Evolutionary conservation across 1,284 basidiomycete species (phyloP), one percentile per base, ranked within the genome.

Genomic region (Austroboletus niveus): DNA sequence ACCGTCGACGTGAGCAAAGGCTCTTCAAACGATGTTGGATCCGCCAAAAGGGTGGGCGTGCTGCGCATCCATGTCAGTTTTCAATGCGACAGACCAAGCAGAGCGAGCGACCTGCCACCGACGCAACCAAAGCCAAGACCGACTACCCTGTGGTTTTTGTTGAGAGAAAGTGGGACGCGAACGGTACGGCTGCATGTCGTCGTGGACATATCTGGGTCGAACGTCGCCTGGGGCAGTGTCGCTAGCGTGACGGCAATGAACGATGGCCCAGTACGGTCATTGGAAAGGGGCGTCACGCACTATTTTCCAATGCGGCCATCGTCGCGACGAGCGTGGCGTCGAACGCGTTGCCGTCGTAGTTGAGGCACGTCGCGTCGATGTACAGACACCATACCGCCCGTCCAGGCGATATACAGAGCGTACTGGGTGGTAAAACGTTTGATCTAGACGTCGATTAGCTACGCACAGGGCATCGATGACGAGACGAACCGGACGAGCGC

Each of bases 341-440:
- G 57, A 97, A 91, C 1, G 82, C 89, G 64, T 98, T 97, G 9
- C 96, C 96, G 68, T 99, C 95, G 62, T 94, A 96, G 72, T 96
- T 98, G 61, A 99, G 89, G 70, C 94, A 32, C 31, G 4, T 36
- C 3, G 35, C 38, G 9, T 39, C 38, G 38, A 39, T 39, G 17
- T 39, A 39, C 6, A 39, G 38, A 20, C 38, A 39, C 38, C 38
- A 39, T 17, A 39, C 38, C 38, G 9, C 38, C 20, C 38, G n/a
- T 5, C 38, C 38, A 7, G 38, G 38, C n/a, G 38, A 39, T 39
- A 39, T 39, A 17, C 38, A 39, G 38, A 39, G 38, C 17, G 11
- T 39, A 17, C 38, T 17, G 6, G 38, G 38, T 17, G 38, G n/a
- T 8, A 39, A 11, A 5, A 39, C n/a, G 11, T 39, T 39, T 5